A percentile compares a stretch with the other conserved stretches of the same genome.
Conservation (phyloP, 2,329 filamentous ascomycete genomes). For the Daldinia sp. region DNA sequence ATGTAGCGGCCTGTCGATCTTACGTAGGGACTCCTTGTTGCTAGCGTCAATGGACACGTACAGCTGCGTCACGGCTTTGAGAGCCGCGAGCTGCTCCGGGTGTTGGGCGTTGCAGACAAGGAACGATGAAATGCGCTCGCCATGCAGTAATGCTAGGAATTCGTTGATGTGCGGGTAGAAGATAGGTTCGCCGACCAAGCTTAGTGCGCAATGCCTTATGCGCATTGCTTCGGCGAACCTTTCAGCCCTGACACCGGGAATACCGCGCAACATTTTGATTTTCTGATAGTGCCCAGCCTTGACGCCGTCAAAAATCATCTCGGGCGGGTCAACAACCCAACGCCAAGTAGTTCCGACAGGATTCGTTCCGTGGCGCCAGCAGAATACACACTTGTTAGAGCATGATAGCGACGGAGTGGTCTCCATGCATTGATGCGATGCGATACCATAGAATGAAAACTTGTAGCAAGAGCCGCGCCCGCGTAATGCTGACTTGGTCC, state of each 20-base stretch:
- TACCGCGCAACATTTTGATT: constrained; percentile 95
- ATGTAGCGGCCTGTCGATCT: constrained; percentile 91
- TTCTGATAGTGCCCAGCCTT: constrained; percentile 95
- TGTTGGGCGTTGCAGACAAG: constrained; percentile 98
- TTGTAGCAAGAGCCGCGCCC: constrained; percentile 98
- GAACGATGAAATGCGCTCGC: constrained; percentile 89
- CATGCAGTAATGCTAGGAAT: constrained; percentile 83
- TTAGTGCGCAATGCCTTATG: constrained; percentile 91
- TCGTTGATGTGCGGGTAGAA: constrained; percentile 99
- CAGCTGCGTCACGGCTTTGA: constrained; percentile 89
- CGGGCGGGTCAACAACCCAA: constrained; percentile 91
- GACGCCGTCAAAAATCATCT: constrained; percentile 88
- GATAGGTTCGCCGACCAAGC: constrained; percentile 95
- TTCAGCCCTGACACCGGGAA: constrained; percentile 91
- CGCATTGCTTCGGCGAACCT: constrained; percentile 91
- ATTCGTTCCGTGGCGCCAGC: constrained; percentile 98
- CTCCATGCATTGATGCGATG: constrained; percentile 98
- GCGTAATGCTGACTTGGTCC: constrained; percentile 96
- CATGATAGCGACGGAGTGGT: constrained; percentile 94
- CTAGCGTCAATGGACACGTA: constrained; percentile 97
- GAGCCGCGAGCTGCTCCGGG: constrained; percentile 83
- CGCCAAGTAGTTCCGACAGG: constrained; percentile 96
- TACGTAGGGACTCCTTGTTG: constrained; percentile 84
- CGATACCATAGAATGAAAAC: constrained; percentile 95
- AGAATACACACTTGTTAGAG: constrained; percentile 98